Evolutionary conservation across 2,329 filamentous ascomycete species (phyloP).

Genomic region (Apiospora rasikravindrae): DNA sequence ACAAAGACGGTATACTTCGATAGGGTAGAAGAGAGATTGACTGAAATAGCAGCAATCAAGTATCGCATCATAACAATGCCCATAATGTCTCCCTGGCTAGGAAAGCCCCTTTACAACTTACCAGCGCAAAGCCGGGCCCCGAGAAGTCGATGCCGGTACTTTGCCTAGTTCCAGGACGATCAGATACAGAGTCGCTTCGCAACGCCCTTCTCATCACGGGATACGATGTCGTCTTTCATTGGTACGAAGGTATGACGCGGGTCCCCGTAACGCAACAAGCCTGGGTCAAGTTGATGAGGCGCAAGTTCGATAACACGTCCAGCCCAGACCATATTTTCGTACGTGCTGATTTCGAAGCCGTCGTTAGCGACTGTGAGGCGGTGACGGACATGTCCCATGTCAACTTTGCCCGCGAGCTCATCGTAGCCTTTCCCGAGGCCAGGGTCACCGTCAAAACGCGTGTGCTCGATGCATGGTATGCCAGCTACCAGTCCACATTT

Average conservation of each 20-base stretch:
- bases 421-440: conserved; percentile 3
- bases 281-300: not conserved
- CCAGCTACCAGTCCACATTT: not conserved
- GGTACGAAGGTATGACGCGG: not conserved
- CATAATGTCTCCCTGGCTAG: not conserved
- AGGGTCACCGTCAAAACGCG: not conserved
- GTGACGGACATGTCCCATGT: conserved; percentile 8
- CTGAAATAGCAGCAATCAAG: not conserved
- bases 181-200: not conserved
- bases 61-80: not conserved
- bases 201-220: not conserved
- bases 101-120: not conserved
- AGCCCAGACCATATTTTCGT: not conserved
- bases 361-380: conserved; percentile 13
- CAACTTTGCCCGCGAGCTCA: conserved; percentile 3
- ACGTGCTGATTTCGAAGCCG: not conserved
- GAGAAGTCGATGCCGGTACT: not conserved
- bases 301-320: not conserved
- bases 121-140: not conserved
- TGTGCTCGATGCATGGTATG: not conserved
- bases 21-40: not conserved
- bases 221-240: not conserved
- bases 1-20: not conserved
- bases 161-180: not conserved
- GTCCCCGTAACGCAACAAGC: not conserved